Conservation (phyloP, 176 grass and related monocot species). For the Echinochloa phyllopogon region DNA sequence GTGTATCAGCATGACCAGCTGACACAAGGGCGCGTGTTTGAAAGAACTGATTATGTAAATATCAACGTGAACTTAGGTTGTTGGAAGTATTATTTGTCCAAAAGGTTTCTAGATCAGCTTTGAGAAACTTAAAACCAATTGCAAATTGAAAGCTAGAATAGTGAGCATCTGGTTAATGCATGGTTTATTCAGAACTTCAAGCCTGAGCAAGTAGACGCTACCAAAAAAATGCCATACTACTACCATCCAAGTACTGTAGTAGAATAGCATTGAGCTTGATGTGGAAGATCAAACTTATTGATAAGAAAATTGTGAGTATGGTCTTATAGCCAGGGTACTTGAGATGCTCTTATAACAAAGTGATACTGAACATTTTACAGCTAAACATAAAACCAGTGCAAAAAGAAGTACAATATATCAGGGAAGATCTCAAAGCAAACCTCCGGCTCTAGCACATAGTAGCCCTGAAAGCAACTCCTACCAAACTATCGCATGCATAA, state of each 20-base stretch:
- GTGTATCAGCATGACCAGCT: not conserved
- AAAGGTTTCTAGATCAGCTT: not conserved
- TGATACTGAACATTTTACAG: not conserved
- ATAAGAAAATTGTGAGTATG: slow-evolving; percentile 71
- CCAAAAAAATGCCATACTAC: not conserved
- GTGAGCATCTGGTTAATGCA: not conserved
- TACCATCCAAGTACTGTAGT: not conserved
- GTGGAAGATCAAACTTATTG: slow-evolving; percentile 51
- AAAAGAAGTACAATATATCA: not conserved
- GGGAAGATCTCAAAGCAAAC: not conserved
- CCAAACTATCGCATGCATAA: not conserved
- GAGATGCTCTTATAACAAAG: not conserved
- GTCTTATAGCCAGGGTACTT: slow-evolving; percentile 38
- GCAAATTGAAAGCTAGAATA: not conserved
- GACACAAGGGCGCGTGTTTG: not conserved
- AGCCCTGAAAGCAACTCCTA: not conserved
- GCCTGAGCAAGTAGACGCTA: not conserved
- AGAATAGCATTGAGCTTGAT: not conserved
- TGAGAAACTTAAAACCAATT: not conserved
- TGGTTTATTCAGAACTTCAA: not conserved
- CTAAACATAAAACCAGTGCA: not conserved
- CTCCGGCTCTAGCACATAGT: not conserved
- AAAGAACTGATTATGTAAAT: not conserved
- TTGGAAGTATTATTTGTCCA: not conserved
- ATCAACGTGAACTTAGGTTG: not conserved